phyloP scores from a whole-genome alignment of 2,329 filamentous ascomycete genomes.

The Talaromyces sp. region DNA sequence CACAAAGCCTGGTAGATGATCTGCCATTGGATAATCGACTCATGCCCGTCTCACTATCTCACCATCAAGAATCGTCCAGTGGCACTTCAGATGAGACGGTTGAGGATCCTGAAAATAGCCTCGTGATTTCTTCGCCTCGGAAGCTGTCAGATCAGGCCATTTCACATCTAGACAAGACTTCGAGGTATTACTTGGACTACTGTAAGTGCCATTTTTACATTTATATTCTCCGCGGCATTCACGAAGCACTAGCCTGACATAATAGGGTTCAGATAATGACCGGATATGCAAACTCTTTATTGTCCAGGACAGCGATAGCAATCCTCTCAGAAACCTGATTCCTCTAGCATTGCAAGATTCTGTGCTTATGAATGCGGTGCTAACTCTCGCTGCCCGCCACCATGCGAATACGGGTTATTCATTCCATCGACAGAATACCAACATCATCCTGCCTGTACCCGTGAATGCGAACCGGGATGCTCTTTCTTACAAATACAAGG shows the following conservation, averaged over 20 bases:
- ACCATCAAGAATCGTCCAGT: background rate
- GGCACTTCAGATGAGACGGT: background rate
- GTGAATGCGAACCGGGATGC: conserved; percentile 23
- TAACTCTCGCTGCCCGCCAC: conserved; percentile 31
- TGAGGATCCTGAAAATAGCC: background rate
- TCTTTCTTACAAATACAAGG: conserved; percentile 27
- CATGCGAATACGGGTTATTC: conserved; percentile 23
- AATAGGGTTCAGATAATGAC: conserved; percentile 22
- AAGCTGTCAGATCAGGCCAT: background rate
- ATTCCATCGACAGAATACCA: conserved; percentile 14
- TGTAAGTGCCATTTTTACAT: conserved; percentile 17
- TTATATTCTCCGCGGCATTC: background rate
- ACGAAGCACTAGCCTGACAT: background rate
- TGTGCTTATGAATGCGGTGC: conserved; percentile 25
- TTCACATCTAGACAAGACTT: background rate
- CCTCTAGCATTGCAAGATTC: conserved; percentile 22
- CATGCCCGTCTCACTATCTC: background rate
- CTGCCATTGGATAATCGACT: background rate
- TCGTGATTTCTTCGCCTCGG: background rate
- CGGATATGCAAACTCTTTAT: conserved; percentile 31
- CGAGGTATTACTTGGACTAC: conserved; percentile 29
- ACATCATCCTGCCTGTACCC: background rate
- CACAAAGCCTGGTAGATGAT: background rate
- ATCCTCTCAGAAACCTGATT: conserved; percentile 29
- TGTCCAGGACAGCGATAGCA: conserved; percentile 30